Evolutionary conservation across 495 filamentous ascomycete genomes (phyloP).

Genomic region (Friedmanniomyces simplex): DNA sequence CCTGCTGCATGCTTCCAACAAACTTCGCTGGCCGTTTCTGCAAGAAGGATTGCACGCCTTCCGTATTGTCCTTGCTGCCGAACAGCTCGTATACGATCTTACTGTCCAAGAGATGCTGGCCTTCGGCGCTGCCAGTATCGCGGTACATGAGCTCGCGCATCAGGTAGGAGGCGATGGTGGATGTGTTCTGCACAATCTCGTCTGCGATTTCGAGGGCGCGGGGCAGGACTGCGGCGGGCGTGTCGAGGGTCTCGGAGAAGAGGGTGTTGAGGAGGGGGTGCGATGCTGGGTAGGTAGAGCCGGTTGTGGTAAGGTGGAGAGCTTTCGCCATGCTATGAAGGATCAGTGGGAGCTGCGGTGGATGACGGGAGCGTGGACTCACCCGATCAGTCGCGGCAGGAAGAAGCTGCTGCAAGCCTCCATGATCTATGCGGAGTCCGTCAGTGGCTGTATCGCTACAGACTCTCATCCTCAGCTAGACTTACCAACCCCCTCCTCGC

Average conservation of each 20-base stretch:
- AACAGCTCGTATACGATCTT: conserved; percentile 48
- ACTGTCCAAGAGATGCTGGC: conserved; percentile 49
- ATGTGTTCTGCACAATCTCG: conserved; percentile 50
- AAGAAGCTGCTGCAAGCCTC: conserved; percentile 56
- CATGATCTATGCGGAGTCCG: conserved; percentile 43
- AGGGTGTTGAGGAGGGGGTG: conserved; percentile 40
- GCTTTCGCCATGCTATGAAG: conserved; percentile 35
- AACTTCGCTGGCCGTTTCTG: conserved; percentile 42
- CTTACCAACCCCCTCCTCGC: conserved; percentile 38
- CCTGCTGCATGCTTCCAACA: conserved; percentile 39
- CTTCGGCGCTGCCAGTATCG: conserved; percentile 44
- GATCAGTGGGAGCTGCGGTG: background rate
- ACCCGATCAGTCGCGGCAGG: conserved; percentile 50
- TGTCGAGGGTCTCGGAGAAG: conserved; percentile 45
- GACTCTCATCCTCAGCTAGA: too few species aligned
- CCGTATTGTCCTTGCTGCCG: conserved; percentile 32
- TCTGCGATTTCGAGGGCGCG: conserved; percentile 47
- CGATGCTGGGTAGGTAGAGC: conserved; percentile 34
- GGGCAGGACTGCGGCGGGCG: conserved; percentile 41
- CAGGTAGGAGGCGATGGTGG: conserved; percentile 41
- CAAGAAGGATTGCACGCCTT: conserved; percentile 32
- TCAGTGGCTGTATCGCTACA: too few species aligned
- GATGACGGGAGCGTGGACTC: background rate
- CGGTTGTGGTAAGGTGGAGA: conserved; percentile 49
- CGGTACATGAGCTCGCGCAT: conserved; percentile 54